Base-by-base conservation (phyloP, 2,329 filamentous ascomycete species). In the Diaporthe sp. region DNA sequence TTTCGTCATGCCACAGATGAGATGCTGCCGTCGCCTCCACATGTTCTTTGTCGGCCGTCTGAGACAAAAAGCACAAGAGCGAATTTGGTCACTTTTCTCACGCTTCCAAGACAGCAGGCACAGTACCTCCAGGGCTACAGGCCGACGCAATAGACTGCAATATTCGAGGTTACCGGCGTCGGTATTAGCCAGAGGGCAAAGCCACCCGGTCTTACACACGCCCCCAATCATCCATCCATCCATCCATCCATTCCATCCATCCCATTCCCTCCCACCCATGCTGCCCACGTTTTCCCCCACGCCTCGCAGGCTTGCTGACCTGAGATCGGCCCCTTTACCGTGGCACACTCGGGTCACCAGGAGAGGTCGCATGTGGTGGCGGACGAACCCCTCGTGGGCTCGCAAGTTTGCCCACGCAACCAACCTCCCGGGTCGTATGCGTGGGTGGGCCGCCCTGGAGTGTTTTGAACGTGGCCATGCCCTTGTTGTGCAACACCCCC, bases 201-300 rank as follows among this genome's bases (percentile, higher is more conserved):
- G 62, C 72, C 55, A 71, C 44, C 19, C 49, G 15, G 34, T 69
- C 49, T 69, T 37, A 55, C 49, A 7, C 58, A 58, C 31, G 13
- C 68, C n/a, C 65, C 61, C 68, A 55, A 28, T 39, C 68, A 53
- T 69, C 34, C n/a, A 42, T 69, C 31, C 69, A 37, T 67, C 73
- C 57, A 68, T 62, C 58, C 49, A 53, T 55, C 34, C 22, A 39
- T 31, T 55, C 31, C 68, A 37, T 67, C 74, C 57, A 68, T 69
- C 58, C 49, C 34, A 28, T 61, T 67, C 51, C 42, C 67, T 44
- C 58, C 6, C 34, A 55, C 44, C 73, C 51, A 19, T 53, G 53
- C 73, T 65, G 73, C 61, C 75, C 75, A 76, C 75, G 75, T 74
- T 76, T 74, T 44, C 70, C 74, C 71, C 74, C 71, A 69, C 74